A percentile compares a stretch with the other conserved stretches of the same genome.
Evolutionary conservation across 1,284 basidiomycete species (phyloP).

Genomic region (Moesziomyces sp.): DNA sequence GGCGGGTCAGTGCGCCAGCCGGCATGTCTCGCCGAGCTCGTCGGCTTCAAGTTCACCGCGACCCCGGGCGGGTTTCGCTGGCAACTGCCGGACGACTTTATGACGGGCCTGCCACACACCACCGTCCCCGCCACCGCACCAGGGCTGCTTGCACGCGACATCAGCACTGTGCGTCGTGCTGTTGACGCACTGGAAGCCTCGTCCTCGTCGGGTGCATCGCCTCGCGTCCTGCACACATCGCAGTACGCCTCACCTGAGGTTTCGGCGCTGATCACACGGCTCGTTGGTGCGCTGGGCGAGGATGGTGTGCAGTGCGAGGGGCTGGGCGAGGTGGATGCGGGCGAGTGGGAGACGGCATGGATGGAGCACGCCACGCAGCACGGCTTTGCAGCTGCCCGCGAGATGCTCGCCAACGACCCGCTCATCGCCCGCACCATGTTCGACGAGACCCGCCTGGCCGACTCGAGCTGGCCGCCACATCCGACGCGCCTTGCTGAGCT

Average conservation of each 20-base stretch:
- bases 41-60: conserved; percentile 28
- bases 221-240: conserved; percentile 17
- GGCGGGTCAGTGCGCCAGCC: conserved; percentile 58
- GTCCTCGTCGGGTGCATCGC: not conserved
- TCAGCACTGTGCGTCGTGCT: conserved; percentile 5
- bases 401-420: conserved; percentile 35
- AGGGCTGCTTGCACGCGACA: conserved; percentile 15
- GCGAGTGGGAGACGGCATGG: conserved; percentile 19
- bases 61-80: conserved; percentile 8
- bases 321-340: conserved; percentile 16
- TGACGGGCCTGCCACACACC: conserved; percentile 43
- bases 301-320: not conserved
- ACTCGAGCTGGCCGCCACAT: conserved; percentile 11
- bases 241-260: conserved; percentile 30
- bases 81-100: conserved; percentile 27
- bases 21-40: conserved; percentile 29
- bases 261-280: conserved; percentile 2
- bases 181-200: not conserved
- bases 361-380: conserved; percentile 24
- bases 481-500: not conserved
- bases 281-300: not conserved
- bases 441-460: conserved; percentile 25
- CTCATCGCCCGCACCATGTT: conserved; percentile 35
- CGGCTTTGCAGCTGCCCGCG: conserved; percentile 29
- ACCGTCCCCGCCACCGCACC: conserved; percentile 33